A percentile compares a stretch with the other conserved stretches of the same genome.
Conservation (phyloP, 192 early-diverging fungal genomes). For the Backusella tuberculispora region DNA sequence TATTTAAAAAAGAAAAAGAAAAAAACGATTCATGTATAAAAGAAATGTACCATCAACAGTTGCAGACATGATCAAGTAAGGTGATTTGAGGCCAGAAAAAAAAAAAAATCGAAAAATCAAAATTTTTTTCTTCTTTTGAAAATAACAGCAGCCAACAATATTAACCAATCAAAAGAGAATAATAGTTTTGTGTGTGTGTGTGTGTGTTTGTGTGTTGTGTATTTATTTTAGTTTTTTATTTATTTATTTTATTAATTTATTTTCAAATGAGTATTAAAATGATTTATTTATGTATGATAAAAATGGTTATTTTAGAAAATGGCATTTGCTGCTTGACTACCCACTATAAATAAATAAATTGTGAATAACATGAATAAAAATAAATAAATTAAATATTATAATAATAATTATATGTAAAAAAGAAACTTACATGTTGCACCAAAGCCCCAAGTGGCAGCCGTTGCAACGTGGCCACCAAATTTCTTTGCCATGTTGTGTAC, state of each 20-base stretch:
- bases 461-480: slow-evolving; percentile 32
- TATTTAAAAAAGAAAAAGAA: not conserved
- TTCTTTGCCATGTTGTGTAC: slow-evolving; percentile 35
- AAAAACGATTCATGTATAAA: no score
- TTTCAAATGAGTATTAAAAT: not conserved
- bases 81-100: not conserved
- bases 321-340: slow-evolving; percentile 23
- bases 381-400: not conserved
- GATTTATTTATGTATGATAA: not conserved
- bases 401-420: no score
- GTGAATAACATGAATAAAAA: not conserved
- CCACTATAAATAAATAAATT: slow-evolving; percentile 13
- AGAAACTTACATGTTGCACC: slow-evolving; percentile 35
- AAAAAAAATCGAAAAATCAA: slow-evolving; percentile 21
- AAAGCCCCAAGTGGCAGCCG: slow-evolving; percentile 33
- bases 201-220: no score
- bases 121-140: slow-evolving; percentile 5
- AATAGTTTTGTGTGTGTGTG: not conserved
- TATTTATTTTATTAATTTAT: not conserved
- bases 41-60: not conserved
- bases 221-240: not conserved
- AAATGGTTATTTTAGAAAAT: slow-evolving; percentile 25
- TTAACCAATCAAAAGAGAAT: not conserved
- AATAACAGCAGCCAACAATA: not conserved
- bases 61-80: slow-evolving; percentile 1